phyloP scores from a whole-genome alignment of 2,329 filamentous ascomycete genomes.

The Apiospora malaysiana region DNA sequence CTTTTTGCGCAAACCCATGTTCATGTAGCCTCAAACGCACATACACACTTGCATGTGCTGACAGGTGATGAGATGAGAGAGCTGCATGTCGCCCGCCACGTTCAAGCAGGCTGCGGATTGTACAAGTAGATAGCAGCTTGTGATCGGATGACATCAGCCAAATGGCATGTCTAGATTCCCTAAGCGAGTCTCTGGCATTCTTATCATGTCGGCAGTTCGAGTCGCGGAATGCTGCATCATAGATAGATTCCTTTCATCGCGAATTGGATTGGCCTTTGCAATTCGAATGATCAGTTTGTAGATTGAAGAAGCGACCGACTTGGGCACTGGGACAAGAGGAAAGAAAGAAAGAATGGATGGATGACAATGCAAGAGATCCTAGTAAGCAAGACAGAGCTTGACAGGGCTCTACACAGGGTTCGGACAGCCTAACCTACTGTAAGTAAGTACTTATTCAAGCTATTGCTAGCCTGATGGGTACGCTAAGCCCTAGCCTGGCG shows the following conservation, averaged over 20 bases:
- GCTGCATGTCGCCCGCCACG: not conserved
- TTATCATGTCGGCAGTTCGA: not conserved
- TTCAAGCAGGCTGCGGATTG: not conserved
- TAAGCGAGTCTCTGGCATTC: not conserved
- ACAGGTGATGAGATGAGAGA: not conserved
- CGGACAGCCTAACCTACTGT: too few relatives aligned
- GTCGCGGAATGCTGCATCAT: not conserved
- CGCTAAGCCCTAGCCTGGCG: conserved; percentile 3
- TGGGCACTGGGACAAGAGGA: not conserved
- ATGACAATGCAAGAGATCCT: not conserved
- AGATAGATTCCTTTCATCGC: too few relatives aligned
- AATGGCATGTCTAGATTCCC: not conserved
- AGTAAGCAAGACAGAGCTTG: not conserved
- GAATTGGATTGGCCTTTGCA: too few relatives aligned
- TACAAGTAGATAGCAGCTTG: not conserved
- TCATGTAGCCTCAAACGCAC: not conserved
- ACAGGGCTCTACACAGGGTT: not conserved
- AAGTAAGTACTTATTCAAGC: too few relatives aligned
- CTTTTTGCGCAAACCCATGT: not conserved
- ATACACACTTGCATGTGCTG: not conserved
- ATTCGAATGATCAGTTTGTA: not conserved
- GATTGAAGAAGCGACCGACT: not conserved
- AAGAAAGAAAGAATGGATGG: not conserved
- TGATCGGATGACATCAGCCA: not conserved
- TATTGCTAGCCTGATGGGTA: not conserved